Evolutionary conservation across 768 basidiomycete species (phyloP), one percentile per base, ranked within the genome.

Genomic region (Leccinum arenicola): DNA sequence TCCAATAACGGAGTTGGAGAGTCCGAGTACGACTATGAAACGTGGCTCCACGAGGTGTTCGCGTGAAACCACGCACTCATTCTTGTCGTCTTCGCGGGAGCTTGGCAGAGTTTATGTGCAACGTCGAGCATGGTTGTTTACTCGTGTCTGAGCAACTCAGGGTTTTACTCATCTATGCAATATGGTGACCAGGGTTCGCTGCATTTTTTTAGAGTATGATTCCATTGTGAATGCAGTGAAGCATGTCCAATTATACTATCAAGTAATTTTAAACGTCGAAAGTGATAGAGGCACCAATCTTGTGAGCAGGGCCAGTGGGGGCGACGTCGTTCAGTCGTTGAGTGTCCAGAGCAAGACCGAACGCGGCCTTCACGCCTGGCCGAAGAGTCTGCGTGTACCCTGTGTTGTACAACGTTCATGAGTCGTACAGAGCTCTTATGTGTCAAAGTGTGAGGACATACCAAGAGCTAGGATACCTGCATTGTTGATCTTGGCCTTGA

Each of bases 401-500:
- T 89, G 61, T 11, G 23, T 60, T 64, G 33, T 35, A 35, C 33
- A 35, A 35, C 33, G 33, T 23, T 43, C 33, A 38, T 71, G 43
- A 68, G 61, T 21, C 21, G 10, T 43, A 57, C 9, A 53, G 52
- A 50, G 54, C 51, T 49, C 4, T 2, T 6, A 45, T 54, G 35
- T 7, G 17, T 23, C 58, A 33, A 15, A 36, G n/a, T 27, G 9
- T 9, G 12, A 19, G 11, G 3, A 70, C 76, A 61, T 72, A 92
- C 85, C 88, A 65, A 96, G 86, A 68, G 85, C 89, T 65, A 97
- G 83, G 71, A 95, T 83, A 82, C 95, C 95, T 59, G 86, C 74
- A 79, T 95, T 96, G 86, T 98, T 98, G 81, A 98, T 95, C 84
- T 98, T 98, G 66, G 95, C 92, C 84, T 99, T 98, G 78, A 98